Percentiles rank a stretch among this genome's conserved stretches.
Conservation (phyloP, 2,329 filamentous ascomycete species). For the Pestalotiopsis sp. region DNA sequence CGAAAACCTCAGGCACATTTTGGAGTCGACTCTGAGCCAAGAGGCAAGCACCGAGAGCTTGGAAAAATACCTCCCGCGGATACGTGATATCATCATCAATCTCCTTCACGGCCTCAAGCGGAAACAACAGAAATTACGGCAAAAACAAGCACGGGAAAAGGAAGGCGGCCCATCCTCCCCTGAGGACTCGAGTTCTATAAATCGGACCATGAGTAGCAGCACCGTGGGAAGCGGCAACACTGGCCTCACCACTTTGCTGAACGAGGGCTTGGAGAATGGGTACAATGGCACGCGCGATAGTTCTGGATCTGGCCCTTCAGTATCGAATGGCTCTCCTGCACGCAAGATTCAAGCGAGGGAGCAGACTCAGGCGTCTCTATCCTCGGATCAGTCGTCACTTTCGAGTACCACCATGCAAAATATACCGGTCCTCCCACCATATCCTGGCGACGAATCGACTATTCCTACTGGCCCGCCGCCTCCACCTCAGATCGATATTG, state of each 20-base stretch:
- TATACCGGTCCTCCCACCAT: constrained; percentile 74
- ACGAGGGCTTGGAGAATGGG: constrained; percentile 61
- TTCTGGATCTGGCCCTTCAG: constrained; percentile 22
- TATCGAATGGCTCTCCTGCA: constrained; percentile 46
- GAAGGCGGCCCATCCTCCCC: constrained; percentile 41
- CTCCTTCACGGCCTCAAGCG: constrained; percentile 93
- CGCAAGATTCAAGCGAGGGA: constrained; percentile 55
- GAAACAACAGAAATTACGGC: constrained; percentile 87
- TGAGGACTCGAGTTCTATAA: constrained; percentile 40
- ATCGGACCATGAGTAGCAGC: constrained; percentile 60
- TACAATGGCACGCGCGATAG: constrained; percentile 45
- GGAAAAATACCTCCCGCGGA: constrained; percentile 89
- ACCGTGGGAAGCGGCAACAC: constrained; percentile 61
- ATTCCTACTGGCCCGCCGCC: constrained; percentile 47
- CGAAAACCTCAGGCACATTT: constrained; percentile 83
- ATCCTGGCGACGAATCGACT: constrained; percentile 62
- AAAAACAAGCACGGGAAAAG: constrained; percentile 63
- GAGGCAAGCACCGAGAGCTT: constrained; percentile 93
- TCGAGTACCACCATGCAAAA: constrained; percentile 79
- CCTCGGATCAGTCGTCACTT: constrained; percentile 65
- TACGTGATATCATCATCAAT: constrained; percentile 98
- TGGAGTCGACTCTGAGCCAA: constrained; percentile 95
- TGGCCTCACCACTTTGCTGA: constrained; percentile 59
- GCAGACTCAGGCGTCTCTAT: constrained; percentile 51
- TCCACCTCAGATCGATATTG: constrained; percentile 55